Evolutionary conservation across 1,139 yeast species (phyloP), one percentile per base, ranked within the genome.

Genomic region (Debaryomyces udenii): DNA sequence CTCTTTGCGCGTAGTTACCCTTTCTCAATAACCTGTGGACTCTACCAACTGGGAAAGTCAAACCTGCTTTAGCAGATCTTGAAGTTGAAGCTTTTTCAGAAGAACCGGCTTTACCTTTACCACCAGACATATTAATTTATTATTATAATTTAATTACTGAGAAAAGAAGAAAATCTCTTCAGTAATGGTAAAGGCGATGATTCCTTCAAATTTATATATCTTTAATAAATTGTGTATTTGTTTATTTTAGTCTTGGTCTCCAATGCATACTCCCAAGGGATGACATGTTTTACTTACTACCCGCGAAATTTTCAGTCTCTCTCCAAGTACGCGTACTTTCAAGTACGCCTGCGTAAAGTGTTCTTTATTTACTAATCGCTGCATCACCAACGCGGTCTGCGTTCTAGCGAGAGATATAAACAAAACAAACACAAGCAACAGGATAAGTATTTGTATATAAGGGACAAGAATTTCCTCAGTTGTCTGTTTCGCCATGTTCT

Each of bases 31-130:
- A 81, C 80, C 97, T 85, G 81, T 91, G 98, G 56, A 91, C 94
- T 85, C 98, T 93, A 74, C 98, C 98, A 59, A 93, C 98, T 76
- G 98, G 98, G 95, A 93, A 91, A 61, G 96, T 88, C 69, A 91
- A 83, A 71, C 97, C 98, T 67, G 98, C 98, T 80, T 89, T 91
- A 51, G 96, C 85, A 58, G 98, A 91, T 83, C 98, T 90, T 45
- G 97, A 86, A 74, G 94, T 93, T 62, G 97, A 86, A 61, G 94
- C 90, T 76, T 91, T 91, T 68, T 90, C 91, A 57, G 87, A 68
- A 57, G 95, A 76, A 62, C 96, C 94, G 67, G 96, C 96, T 78
- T 90, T 90, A 73, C 97, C 97, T 85, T 91, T 91, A 73, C 97
- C 97, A 72, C 96, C 96, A 69, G 97, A 87, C 96, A 89, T 90